Conservation (phyloP, 2,329 filamentous ascomycete species). For the Triangularia verruculosa region DNA sequence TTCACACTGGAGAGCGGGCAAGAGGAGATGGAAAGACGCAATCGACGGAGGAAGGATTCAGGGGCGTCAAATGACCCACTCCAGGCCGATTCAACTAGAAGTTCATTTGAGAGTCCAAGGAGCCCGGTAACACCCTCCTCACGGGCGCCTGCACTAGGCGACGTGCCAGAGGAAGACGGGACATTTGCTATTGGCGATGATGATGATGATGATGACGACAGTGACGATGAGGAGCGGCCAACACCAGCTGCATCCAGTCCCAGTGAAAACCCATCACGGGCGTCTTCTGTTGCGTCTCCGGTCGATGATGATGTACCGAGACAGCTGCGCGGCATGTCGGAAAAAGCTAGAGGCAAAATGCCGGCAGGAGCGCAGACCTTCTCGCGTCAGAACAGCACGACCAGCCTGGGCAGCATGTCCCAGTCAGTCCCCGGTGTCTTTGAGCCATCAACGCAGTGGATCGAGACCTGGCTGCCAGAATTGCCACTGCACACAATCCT, state of each 20-base stretch:
- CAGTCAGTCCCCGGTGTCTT: conserved; percentile 62
- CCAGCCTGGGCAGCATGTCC: conserved; percentile 68
- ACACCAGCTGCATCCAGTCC: conserved; percentile 63
- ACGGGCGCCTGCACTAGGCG: conserved; percentile 55
- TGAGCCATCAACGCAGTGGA: conserved; percentile 78
- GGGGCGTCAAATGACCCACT: conserved; percentile 48
- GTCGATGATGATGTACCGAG: conserved; percentile 76
- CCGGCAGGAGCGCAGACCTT: conserved; percentile 79
- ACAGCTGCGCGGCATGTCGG: conserved; percentile 88
- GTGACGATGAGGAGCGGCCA: conserved; percentile 49
- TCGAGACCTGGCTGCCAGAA: conserved; percentile 91
- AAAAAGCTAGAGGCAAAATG: conserved; percentile 95
- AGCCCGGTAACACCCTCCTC: conserved; percentile 57
- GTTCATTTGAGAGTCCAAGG: conserved; percentile 65
- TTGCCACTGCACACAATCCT: conserved; percentile 84
- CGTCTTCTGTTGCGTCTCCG: conserved; percentile 65
- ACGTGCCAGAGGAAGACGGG: conserved; percentile 73
- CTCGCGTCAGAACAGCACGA: conserved; percentile 85
- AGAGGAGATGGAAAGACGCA: conserved; percentile 82
- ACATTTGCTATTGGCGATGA: conserved; percentile 89
- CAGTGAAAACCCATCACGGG: conserved; percentile 59
- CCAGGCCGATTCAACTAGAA: conserved; percentile 51
- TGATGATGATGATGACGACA: conserved; percentile 67
- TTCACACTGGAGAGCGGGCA: conserved; percentile 92
- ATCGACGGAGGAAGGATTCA: conserved; percentile 65